phyloP scores from a whole-genome alignment of 2,329 filamentous ascomycete genomes.

The Venturia carpophila region DNA sequence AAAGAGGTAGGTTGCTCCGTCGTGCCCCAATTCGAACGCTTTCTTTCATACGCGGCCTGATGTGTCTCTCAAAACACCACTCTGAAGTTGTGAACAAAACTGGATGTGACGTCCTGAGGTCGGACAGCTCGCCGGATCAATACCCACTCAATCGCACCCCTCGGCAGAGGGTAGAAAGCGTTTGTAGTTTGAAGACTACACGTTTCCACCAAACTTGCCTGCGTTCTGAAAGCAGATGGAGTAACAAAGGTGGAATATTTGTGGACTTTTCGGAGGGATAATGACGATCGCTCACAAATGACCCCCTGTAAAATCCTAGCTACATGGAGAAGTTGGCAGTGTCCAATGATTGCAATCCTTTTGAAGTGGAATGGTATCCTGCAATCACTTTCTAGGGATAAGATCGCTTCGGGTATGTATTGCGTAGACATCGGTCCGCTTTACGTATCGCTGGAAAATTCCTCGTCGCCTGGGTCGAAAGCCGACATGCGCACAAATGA shows the following conservation, averaged over 20 bases:
- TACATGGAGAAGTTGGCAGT: background rate
- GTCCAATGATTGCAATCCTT: background rate
- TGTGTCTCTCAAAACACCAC: background rate
- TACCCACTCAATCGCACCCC: background rate
- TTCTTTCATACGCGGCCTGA: background rate
- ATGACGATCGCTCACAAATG: background rate
- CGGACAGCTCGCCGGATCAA: slow-evolving; percentile 1
- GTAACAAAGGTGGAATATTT: background rate
- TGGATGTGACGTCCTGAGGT: background rate
- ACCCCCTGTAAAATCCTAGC: background rate
- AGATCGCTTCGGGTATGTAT: background rate
- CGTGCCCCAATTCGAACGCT: background rate
- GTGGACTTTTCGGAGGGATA: background rate
- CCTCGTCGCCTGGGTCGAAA: background rate
- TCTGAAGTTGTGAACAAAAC: background rate
- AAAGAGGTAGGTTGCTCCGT: background rate
- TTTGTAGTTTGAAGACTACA: background rate
- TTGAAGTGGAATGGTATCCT: background rate
- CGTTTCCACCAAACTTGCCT: background rate
- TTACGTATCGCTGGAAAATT: background rate
- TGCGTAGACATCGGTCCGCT: background rate
- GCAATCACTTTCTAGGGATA: background rate
- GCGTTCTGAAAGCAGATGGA: background rate
- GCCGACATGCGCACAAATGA: background rate
- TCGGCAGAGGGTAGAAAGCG: background rate